Percentiles rank a stretch among this genome's conserved stretches.
Evolutionary conservation across 176 grass and related monocot species (phyloP).

Genomic region (Canna indica): DNA sequence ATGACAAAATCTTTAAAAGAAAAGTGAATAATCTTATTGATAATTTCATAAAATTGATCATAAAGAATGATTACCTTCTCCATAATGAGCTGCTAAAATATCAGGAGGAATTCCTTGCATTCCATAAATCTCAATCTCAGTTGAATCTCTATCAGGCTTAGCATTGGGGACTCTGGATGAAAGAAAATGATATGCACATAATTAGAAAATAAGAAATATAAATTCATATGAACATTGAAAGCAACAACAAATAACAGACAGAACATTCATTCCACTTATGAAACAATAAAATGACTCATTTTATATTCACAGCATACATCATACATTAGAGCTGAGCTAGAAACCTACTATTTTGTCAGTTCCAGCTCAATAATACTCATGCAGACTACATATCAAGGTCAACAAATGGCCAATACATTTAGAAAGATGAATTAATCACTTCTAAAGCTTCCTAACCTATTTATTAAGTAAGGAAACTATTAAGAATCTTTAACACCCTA

Average conservation of each 20-base stretch:
- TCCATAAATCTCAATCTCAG: conserved; percentile 97
- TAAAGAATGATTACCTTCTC: conserved; percentile 55
- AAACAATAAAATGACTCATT: background rate
- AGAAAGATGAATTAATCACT: background rate
- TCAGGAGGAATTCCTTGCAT: conserved; percentile 98
- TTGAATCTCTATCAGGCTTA: conserved; percentile 85
- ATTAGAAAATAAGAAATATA: background rate
- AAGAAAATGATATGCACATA: conserved; percentile 1
- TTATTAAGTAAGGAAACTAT: background rate
- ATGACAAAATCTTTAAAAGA: background rate
- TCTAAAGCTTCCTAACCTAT: background rate
- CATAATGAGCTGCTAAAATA: conserved; percentile 89
- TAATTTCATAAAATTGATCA: background rate
- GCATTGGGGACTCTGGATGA: conserved; percentile 82
- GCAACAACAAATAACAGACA: background rate
- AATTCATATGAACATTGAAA: background rate
- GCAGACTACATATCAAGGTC: background rate
- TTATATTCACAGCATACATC: background rate
- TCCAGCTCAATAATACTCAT: background rate
- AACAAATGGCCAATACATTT: too few relatives aligned
- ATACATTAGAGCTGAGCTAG: background rate
- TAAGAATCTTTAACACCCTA: background rate
- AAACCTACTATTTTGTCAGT: background rate
- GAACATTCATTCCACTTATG: background rate
- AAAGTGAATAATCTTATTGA: background rate